phyloP scores from a whole-genome alignment of 352 stramenopile genomes.

The Pythium apleroticum region DNA sequence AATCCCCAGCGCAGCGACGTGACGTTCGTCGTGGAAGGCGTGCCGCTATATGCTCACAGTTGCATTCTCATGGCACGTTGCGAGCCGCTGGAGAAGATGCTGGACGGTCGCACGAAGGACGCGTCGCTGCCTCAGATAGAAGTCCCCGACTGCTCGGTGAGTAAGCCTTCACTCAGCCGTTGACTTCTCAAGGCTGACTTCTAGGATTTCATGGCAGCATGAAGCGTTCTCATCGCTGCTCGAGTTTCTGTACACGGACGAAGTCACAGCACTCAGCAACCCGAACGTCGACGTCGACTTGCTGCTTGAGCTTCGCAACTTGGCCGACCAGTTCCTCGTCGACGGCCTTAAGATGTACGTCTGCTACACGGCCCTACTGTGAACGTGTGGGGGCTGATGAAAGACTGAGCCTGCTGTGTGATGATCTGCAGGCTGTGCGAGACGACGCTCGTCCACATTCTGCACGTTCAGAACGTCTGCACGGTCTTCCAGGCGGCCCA shows the following conservation, averaged over 20 bases:
- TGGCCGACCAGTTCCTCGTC: constrained; percentile 89
- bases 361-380: too few relatives aligned
- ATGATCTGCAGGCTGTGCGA: constrained; percentile 65
- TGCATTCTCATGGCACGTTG: constrained; percentile 89
- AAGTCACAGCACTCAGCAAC: constrained; percentile 47
- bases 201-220: constrained; percentile 39
- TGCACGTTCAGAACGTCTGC: constrained; percentile 77
- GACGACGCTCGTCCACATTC: constrained; percentile 54
- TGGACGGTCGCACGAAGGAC: constrained; percentile 89
- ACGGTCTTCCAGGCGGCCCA: constrained; percentile 62
- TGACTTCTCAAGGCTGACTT: neutral
- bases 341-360: constrained; percentile 49
- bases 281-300: constrained; percentile 50
- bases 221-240: constrained; percentile 81
- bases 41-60: constrained; percentile 69
- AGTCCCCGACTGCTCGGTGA: constrained; percentile 73
- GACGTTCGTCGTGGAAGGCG: constrained; percentile 79
- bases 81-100: constrained; percentile 89
- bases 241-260: constrained; percentile 90
- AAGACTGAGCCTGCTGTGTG: neutral
- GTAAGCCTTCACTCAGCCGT: too few relatives aligned
- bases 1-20: constrained; percentile 82
- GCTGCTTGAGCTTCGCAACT: constrained; percentile 69
- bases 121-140: constrained; percentile 58
- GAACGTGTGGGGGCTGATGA: neutral